Conservation (phyloP, 768 basidiomycete genomes). For the Mycena capillaripes region DNA sequence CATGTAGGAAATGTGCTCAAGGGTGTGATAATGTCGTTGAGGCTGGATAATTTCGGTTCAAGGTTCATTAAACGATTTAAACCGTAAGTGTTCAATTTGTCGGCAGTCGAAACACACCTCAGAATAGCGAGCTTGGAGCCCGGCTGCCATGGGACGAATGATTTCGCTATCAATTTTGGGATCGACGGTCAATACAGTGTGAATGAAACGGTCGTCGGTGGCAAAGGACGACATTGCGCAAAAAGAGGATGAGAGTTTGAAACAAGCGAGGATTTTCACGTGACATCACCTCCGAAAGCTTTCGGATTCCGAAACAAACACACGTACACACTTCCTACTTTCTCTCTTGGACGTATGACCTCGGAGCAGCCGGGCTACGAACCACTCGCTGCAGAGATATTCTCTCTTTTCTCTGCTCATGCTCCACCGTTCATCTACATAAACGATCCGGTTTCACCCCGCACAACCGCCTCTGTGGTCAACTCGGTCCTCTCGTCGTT, state of each 20-base stretch:
- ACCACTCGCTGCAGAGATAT: slow-evolving; percentile 44
- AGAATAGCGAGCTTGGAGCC: slow-evolving; percentile 27
- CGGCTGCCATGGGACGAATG: slow-evolving; percentile 7
- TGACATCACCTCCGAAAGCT: neutral
- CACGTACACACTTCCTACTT: neutral
- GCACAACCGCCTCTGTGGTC: slow-evolving; percentile 61
- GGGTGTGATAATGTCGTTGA: slow-evolving; percentile 38
- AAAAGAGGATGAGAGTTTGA: neutral
- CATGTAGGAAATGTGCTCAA: slow-evolving; percentile 36
- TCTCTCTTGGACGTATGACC: neutral
- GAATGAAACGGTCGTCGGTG: slow-evolving; percentile 8
- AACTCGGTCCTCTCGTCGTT: slow-evolving; percentile 49
- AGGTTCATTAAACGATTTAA: too few species aligned
- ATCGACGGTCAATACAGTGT: slow-evolving; percentile 12
- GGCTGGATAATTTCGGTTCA: neutral
- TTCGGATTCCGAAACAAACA: neutral
- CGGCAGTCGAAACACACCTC: slow-evolving; percentile 3
- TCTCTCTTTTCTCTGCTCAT: slow-evolving; percentile 51
- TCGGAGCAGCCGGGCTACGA: slow-evolving; percentile 35
- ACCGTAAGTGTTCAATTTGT: too few species aligned
- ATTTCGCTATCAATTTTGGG: slow-evolving; percentile 8
- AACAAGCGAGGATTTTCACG: neutral
- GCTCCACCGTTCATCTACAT: slow-evolving; percentile 80
- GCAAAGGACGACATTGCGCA: slow-evolving; percentile 17
- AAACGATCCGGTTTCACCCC: slow-evolving; percentile 67